Evolutionary conservation across 768 basidiomycete genomes (phyloP), one percentile per base, ranked within the genome.

Genomic region (Naganishia onofrii): DNA sequence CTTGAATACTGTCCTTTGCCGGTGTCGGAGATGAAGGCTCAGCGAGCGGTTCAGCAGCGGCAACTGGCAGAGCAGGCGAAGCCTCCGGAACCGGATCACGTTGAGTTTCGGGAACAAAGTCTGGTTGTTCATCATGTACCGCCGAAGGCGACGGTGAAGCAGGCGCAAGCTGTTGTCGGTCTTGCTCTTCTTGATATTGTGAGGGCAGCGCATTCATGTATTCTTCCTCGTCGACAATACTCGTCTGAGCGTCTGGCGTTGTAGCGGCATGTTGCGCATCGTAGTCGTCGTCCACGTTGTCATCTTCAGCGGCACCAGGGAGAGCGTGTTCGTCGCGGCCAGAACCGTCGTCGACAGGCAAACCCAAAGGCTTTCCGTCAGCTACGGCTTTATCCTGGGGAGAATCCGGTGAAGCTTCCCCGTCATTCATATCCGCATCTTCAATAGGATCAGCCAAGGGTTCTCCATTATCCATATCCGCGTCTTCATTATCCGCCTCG

Each of bases 31-130:
- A 7, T 51, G 48, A 3, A 21, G 12, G n/a, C 23, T 26, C 48
- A 12, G 48, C 48, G 48, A 23, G 26, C 23, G 23, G 38, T 46
- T 63, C 42, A 12, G 38, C n/a, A 10, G 29, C n/a, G 6, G 38
- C 15, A 23, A 46, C 28, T 9, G 38, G 21, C 17, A 8, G 2
- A 2, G n/a, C 23, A 7, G 60, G 36, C 34, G 8, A 15, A 12
- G n/a, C n/a, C 2, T 21, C 38, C 19, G 38, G 38, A 26, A 29
- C 60, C n/a, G 60, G 38, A n/a, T 44, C 38, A 29, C 42, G 36
- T 29, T 63, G 60, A 8, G 60, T 63, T 26, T 63, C 60, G 1
- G 60, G 60, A 6, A 63, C 60, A 44, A 26, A 63, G 15, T 42
- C 60, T 3, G 21, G 60, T 7, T 46, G 36, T 44, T 63, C 38